Evolutionary conservation across 2,329 filamentous ascomycete species (phyloP), one percentile per base, ranked within the genome.

Genomic region (Exophiala viscosa): DNA sequence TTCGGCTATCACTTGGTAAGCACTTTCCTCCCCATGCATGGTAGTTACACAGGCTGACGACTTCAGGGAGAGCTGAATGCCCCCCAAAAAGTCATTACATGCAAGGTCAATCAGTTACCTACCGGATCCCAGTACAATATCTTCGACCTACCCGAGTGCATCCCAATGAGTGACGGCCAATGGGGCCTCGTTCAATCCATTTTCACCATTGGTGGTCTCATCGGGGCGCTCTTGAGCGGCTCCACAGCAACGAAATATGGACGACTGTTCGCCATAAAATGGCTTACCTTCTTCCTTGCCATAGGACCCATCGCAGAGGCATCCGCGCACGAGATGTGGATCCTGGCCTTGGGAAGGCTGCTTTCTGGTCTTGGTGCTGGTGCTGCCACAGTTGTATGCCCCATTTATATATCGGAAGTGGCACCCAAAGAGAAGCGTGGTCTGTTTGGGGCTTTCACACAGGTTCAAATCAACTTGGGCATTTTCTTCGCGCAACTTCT

Each of bases 41-140:
- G 45, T 34, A 17, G 50, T 17, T 15, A 53, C 38, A 28, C 17
- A 50, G 52, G 51, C 55, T 75, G 87, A 5, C 78, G 1, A n/a
- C 20, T 15, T n/a, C 86, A 92, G 90, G 88, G 90, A 62, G 93
- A 97, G 70, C 81, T 99, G 57, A 99, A 99, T 70, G 90, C 92
- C 8, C 93, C 93, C 9, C 86, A 96, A 78, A 85, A 90, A 76
- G 88, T 93, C 65, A 87, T 97, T 64, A 93, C 88, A 52, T 97
- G 92, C 74, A 83, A 83, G 62, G 83, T 82, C 60, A 77, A 80
- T 60, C 75, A 80, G 56, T 66, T 67, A 10, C 65, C 69, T 33
- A 64, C 39, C 60, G 11, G 28, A n/a, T 14, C 28, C 7, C 45
- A 32, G 34, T 61, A 65, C 62, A 50, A 64, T 57, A 56, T 62